These are phyloP conservation scores for Sideroxylon spinosum DNA, from an alignment of 179 eudicot species.

Conservation along the genomic window DNA sequence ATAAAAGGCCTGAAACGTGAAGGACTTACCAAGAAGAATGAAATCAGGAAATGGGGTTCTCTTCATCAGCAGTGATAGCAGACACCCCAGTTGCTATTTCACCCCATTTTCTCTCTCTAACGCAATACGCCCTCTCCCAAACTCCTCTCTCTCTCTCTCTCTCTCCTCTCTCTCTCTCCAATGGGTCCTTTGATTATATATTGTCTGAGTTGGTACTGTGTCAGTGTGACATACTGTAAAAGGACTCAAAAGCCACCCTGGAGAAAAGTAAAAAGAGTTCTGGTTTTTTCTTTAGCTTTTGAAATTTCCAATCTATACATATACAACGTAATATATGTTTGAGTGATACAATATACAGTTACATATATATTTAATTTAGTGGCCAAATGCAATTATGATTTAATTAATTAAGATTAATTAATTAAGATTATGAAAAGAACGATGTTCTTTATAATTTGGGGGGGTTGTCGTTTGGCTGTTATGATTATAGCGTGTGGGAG, in stretches of 20 bases:
- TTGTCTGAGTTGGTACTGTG: constrained; percentile 22
- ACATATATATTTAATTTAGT: too few species aligned
- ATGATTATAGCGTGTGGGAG: too few species aligned
- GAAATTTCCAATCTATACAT: neutral
- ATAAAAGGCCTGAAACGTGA: constrained; percentile 8
- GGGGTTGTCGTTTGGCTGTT: neutral
- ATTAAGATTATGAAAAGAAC: constrained; percentile 2
- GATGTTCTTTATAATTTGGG: neutral
- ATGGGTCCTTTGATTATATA: constrained; percentile 8
- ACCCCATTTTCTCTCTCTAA: constrained; percentile 26
- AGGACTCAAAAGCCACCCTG: neutral
- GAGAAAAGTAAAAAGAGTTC: constrained; percentile 21
- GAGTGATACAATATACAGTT: neutral
- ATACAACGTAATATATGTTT: neutral
- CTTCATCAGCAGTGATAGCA: constrained; percentile 24
- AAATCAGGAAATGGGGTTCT: constrained; percentile 18
- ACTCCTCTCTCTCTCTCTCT: neutral
- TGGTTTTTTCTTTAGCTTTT: neutral
- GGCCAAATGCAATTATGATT: constrained; percentile 10
- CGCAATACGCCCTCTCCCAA: neutral
- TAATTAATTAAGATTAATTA: constrained; percentile 12
- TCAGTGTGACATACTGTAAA: constrained; percentile 33
- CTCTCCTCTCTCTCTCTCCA: constrained; percentile 16
- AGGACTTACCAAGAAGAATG: constrained; percentile 14
- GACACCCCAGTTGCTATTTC: constrained; percentile 23